Conservation (phyloP, 2,329 filamentous ascomycete species). For the Waltergamsia citrina region DNA sequence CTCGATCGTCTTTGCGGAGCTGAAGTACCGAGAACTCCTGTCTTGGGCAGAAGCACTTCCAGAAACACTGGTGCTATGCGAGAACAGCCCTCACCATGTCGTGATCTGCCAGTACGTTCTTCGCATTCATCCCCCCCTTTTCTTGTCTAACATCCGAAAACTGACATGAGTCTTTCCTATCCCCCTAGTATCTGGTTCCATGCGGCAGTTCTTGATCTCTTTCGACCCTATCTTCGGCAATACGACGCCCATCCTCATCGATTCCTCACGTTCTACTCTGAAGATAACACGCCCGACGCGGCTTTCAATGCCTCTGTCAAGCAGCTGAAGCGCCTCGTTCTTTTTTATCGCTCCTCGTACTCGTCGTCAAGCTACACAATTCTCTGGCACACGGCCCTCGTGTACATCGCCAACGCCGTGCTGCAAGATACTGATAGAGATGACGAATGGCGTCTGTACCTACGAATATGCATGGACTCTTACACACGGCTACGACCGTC, state of each 20-base stretch:
- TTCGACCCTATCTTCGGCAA: slow-evolving; percentile 12
- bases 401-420: slow-evolving; percentile 27
- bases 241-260: slow-evolving; percentile 4
- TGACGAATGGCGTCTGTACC: slow-evolving; percentile 21
- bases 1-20: slow-evolving; percentile 19
- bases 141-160: not conserved
- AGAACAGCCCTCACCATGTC: slow-evolving; percentile 21
- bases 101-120: slow-evolving; percentile 24
- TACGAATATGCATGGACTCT: slow-evolving; percentile 26
- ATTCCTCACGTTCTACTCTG: slow-evolving; percentile 20
- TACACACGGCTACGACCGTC: slow-evolving; percentile 23
- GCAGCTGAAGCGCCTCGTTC: slow-evolving; percentile 26
- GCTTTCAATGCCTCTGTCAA: slow-evolving; percentile 22
- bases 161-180: not conserved
- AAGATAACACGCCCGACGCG: slow-evolving; percentile 15
- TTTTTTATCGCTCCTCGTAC: slow-evolving; percentile 22
- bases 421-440: slow-evolving; percentile 16
- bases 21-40: slow-evolving; percentile 27
- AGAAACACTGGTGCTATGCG: slow-evolving; percentile 11
- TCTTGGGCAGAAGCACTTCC: slow-evolving; percentile 24
- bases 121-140: not conserved
- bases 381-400: slow-evolving; percentile 28
- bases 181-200: slow-evolving; percentile 28
- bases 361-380: slow-evolving; percentile 22
- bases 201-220: slow-evolving; percentile 24